Evolutionary conservation across 352 stramenopile species (phyloP).

Genomic region (Pythium coloratum): DNA sequence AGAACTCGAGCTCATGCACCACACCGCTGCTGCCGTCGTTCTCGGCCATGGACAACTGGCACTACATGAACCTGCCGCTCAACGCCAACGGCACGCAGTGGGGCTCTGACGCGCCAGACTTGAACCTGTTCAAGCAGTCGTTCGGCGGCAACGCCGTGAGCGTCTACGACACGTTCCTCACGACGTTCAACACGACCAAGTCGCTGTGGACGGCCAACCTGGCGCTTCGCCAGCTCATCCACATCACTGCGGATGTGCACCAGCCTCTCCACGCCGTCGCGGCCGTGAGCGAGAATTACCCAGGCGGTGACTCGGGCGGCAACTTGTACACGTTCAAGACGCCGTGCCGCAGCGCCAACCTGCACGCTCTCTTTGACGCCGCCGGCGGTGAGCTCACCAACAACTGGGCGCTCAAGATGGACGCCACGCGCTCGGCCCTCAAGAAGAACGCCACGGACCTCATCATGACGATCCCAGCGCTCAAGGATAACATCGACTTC

Average conservation of each 20-base stretch:
- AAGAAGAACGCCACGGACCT: conserved; percentile 45
- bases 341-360: conserved; percentile 49
- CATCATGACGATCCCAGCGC: background rate
- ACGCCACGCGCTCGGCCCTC: conserved; percentile 8
- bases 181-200: conserved; percentile 53
- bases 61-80: conserved; percentile 62
- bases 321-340: conserved; percentile 52
- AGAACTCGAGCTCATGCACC: conserved; percentile 10
- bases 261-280: conserved; percentile 55
- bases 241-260: conserved; percentile 62
- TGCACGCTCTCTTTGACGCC: conserved; percentile 58
- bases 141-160: conserved; percentile 46
- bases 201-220: conserved; percentile 60
- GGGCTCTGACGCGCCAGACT: conserved; percentile 34
- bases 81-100: conserved; percentile 50
- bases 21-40: conserved; percentile 37
- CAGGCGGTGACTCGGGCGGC: conserved; percentile 46
- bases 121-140: conserved; percentile 45
- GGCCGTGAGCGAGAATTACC: conserved; percentile 40
- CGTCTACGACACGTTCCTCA: conserved; percentile 41
- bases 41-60: conserved; percentile 51
- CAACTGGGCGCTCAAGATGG: conserved; percentile 42
- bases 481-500: conserved; percentile 19
- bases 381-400: conserved; percentile 48
- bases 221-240: conserved; percentile 59